Evolutionary conservation across 1,139 yeast genomes (phyloP), one percentile per base, ranked within the genome.

Genomic region (Geotrichum siamense): DNA sequence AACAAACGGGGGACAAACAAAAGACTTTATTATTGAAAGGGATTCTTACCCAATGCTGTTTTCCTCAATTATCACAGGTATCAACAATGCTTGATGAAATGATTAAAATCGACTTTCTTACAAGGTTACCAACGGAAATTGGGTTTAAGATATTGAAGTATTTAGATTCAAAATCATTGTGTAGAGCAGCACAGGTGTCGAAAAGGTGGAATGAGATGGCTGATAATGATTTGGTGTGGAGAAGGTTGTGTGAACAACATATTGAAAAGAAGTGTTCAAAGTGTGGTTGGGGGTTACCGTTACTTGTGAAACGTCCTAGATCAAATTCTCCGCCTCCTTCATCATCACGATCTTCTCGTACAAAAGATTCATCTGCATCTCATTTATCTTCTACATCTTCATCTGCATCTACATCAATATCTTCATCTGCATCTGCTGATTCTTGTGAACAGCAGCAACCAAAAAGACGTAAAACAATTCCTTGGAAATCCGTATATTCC

Each of bases 281-380:
- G 60, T 91, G 98, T 69, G 98, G 98, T 9, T 91, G 98, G 98
- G 98, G 98, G 4, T 70, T 91, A 53, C 98, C 98, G 2, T 68
- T 91, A 50, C 75, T 91, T 10, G 21, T 33, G 10, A 33, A 33
- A 33, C 15, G 37, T 9, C 15, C 15, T 10, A 8, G 37, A 33
- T 33, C 37, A 10, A 17, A 9, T 9, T 33, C 37, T 21, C 37
- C 37, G 12, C 37, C 37, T 33, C 37, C 37, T 12, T 15, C 13
- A 28, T 15, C 13, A 12, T n/a, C 32, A 6, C 47, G 56, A 62
- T 47, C 58, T 67, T 22, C 57, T 67, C 17, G 55, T 64, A 20
- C 59, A 59, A 38, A 50, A 13, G 8, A 19, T 5, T 5, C 34
- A 12, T 21, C 5, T 15, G 33, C 42, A 29, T 36, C 33, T 16